These are phyloP conservation scores for Yarrowia phangngaensis DNA, from an alignment of 805 yeast species.

Conservation along the genomic window DNA sequence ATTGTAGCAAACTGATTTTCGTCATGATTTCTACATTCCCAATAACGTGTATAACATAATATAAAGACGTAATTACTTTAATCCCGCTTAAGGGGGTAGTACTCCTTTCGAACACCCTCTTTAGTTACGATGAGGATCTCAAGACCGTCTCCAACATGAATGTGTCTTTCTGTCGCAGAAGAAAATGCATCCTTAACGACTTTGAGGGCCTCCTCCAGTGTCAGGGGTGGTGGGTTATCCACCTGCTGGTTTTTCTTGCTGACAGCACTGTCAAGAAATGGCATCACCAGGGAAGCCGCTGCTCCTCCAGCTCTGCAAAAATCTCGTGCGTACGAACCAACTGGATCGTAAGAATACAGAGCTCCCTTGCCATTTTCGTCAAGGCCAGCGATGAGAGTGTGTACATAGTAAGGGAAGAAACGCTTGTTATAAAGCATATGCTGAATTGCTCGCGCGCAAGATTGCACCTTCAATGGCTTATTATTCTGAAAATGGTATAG, in stretches of 20 bases:
- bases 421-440: constrained; percentile 88
- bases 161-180: constrained; percentile 97
- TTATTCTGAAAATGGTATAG: constrained; percentile 94
- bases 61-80: constrained; percentile 40
- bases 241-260: constrained; percentile 89
- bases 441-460: constrained; percentile 89
- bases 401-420: constrained; percentile 94
- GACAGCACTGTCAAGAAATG: constrained; percentile 95
- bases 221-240: constrained; percentile 51
- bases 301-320: constrained; percentile 98
- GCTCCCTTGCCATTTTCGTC: constrained; percentile 92
- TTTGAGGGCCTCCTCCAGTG: constrained; percentile 78
- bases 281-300: constrained; percentile 93
- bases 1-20: not conserved
- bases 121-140: constrained; percentile 88
- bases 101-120: constrained; percentile 83
- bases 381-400: constrained; percentile 89
- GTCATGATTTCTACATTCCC: not conserved
- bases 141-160: constrained; percentile 95
- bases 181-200: constrained; percentile 91
- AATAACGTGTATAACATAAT: not conserved
- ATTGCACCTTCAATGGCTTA: constrained; percentile 59
- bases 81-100: constrained; percentile 84
- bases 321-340: constrained; percentile 95
- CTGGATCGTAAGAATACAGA: constrained; percentile 94